Conservation (phyloP, 2,329 filamentous ascomycete genomes). For the Beauveria varroae region DNA sequence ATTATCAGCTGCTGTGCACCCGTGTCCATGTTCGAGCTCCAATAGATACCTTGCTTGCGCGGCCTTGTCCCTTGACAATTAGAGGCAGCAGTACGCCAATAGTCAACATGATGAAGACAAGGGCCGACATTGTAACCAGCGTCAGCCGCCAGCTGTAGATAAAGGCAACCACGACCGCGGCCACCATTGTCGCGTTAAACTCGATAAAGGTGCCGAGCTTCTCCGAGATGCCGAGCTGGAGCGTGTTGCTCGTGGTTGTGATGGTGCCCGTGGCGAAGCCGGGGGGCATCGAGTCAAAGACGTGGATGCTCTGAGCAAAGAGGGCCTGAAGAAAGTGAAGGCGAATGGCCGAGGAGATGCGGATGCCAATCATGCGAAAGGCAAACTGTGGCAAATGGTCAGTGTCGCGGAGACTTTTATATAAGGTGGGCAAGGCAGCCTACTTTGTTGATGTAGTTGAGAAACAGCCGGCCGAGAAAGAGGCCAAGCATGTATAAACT, state of each 20-base stretch:
- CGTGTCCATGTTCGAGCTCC: neutral
- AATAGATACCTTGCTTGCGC: conserved; percentile 30
- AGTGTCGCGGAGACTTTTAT: too few species aligned
- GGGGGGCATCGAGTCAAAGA: conserved; percentile 57
- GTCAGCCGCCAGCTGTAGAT: conserved; percentile 51
- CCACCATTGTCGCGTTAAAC: conserved; percentile 42
- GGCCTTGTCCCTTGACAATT: conserved; percentile 44
- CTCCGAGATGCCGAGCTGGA: conserved; percentile 60
- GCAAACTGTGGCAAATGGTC: conserved; percentile 35
- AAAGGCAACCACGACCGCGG: conserved; percentile 49
- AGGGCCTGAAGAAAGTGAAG: conserved; percentile 57
- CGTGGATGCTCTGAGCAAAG: conserved; percentile 58
- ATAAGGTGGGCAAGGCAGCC: neutral
- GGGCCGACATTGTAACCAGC: conserved; percentile 48
- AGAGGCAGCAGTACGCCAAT: conserved; percentile 45
- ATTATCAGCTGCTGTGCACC: conserved; percentile 7
- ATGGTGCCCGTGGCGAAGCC: conserved; percentile 57
- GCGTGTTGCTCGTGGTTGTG: conserved; percentile 53
- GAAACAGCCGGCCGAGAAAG: conserved; percentile 57
- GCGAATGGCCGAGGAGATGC: conserved; percentile 53
- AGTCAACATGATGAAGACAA: conserved; percentile 47
- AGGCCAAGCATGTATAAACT: conserved; percentile 63
- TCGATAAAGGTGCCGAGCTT: conserved; percentile 54
- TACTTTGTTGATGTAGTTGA: conserved; percentile 56
- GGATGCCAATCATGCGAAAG: conserved; percentile 55